These are phyloP conservation scores for Astragalus glycyphyllos DNA, from an alignment of 306 rosid species.

Conservation along the genomic window DNA sequence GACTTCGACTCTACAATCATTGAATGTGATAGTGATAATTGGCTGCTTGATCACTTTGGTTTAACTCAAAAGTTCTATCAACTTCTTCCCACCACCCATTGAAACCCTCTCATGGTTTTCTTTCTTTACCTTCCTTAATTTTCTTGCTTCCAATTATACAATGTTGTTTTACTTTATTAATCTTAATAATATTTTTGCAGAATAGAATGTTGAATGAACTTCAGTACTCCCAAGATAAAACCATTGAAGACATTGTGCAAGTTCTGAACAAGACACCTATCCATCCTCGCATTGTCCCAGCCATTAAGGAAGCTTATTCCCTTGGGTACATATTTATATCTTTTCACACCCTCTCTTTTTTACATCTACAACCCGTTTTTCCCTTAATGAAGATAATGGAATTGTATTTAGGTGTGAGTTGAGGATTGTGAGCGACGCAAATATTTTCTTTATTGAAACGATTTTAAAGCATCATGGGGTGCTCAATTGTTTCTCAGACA, in stretches of 20 bases:
- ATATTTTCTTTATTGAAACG: conserved; percentile 64
- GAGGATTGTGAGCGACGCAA: conserved; percentile 72
- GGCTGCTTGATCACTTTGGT: conserved; percentile 65
- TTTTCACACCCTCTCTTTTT: neutral
- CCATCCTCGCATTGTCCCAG: conserved; percentile 56
- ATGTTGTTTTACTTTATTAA: neutral
- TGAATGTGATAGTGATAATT: conserved; percentile 71
- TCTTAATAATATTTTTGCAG: conserved; percentile 25
- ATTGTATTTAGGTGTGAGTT: conserved; percentile 62
- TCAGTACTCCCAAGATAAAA: conserved; percentile 60
- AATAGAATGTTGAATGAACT: conserved; percentile 66
- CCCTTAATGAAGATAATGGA: conserved; percentile 16
- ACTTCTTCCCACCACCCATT: conserved; percentile 58
- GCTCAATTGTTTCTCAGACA: conserved; percentile 56
- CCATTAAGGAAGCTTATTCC: conserved; percentile 62
- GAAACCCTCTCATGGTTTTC: conserved; percentile 73
- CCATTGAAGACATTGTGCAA: conserved; percentile 51
- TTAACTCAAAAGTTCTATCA: conserved; percentile 55
- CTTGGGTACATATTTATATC: conserved; percentile 50
- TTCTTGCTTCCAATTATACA: neutral
- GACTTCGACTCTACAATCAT: conserved; percentile 73
- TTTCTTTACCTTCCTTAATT: conserved; percentile 1
- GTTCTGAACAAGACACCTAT: conserved; percentile 58
- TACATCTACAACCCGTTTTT: neutral
- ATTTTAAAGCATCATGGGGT: conserved; percentile 63